phyloP scores from a whole-genome alignment of 306 rosid genomes.

The Delonix regia region DNA sequence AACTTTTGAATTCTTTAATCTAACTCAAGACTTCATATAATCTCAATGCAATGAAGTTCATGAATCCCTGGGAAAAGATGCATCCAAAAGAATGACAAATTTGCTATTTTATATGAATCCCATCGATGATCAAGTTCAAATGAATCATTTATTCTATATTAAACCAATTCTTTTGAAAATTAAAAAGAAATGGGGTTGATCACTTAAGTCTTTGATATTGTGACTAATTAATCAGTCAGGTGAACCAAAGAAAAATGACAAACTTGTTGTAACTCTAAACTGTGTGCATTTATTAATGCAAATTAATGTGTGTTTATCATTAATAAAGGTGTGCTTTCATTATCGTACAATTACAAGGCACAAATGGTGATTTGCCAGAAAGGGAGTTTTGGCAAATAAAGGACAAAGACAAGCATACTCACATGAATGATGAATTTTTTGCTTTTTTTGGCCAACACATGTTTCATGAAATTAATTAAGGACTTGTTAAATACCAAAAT shows the following conservation, averaged over 20 bases:
- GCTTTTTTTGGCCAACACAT: too few relatives aligned
- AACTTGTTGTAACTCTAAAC: not conserved
- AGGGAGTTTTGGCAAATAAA: slow-evolving; percentile 22
- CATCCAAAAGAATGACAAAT: not conserved
- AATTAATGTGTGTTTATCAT: not conserved
- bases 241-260: not conserved
- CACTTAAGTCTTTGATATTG: not conserved
- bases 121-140: slow-evolving; percentile 7
- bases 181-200: not conserved
- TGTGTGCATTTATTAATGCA: not conserved
- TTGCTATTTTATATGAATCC: too few relatives aligned
- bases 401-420: slow-evolving; percentile 13
- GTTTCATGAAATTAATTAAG: too few relatives aligned
- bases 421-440: not conserved
- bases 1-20: slow-evolving; percentile 4
- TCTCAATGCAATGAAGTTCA: slow-evolving; percentile 7
- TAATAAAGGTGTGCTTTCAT: not conserved
- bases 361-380: not conserved
- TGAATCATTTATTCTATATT: not conserved
- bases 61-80: slow-evolving; percentile 12
- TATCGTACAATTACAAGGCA: not conserved
- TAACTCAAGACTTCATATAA: not conserved
- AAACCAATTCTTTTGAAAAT: not conserved
- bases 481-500: not conserved
- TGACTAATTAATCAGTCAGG: not conserved